Conservation (phyloP, 495 filamentous ascomycete genomes). For the Rhypophila decipiens region DNA sequence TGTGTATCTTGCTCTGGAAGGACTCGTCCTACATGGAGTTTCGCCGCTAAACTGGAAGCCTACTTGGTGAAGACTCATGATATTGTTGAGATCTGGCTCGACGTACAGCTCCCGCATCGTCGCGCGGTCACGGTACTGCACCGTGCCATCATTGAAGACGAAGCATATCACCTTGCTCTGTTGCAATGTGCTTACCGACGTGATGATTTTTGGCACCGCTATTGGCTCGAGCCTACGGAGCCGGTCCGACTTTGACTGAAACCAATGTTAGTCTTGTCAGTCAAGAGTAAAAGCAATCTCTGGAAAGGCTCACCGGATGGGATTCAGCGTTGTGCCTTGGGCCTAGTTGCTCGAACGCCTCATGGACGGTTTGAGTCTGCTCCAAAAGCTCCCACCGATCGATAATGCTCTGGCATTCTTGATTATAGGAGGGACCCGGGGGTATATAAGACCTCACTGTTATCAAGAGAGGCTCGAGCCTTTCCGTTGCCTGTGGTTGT, state of each 20-base stretch:
- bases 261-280: constrained; percentile 9
- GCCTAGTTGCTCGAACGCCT: constrained; percentile 67
- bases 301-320: constrained; percentile 27
- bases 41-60: constrained; percentile 60
- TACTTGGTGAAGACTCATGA: constrained; percentile 63
- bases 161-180: constrained; percentile 62
- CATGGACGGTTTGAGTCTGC: constrained; percentile 54
- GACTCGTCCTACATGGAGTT: constrained; percentile 44
- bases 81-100: constrained; percentile 53
- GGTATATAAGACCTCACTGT: constrained; percentile 63
- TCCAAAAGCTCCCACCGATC: constrained; percentile 72
- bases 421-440: constrained; percentile 44
- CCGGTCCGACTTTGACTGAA: constrained; percentile 50
- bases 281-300: not conserved
- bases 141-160: constrained; percentile 65
- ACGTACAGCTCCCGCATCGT: constrained; percentile 60
- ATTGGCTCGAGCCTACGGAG: constrained; percentile 64
- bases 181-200: constrained; percentile 60
- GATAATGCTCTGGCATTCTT: constrained; percentile 60
- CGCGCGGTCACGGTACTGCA: constrained; percentile 68
- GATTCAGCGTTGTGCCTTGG: constrained; percentile 45
- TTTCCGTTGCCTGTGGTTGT: too few relatives aligned
- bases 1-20: constrained; percentile 17
- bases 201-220: constrained; percentile 56
- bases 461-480: constrained; percentile 63